These are phyloP conservation scores for Penicillium sp. DNA, from an alignment of 2,329 filamentous ascomycete genomes.

Conservation along the genomic window DNA sequence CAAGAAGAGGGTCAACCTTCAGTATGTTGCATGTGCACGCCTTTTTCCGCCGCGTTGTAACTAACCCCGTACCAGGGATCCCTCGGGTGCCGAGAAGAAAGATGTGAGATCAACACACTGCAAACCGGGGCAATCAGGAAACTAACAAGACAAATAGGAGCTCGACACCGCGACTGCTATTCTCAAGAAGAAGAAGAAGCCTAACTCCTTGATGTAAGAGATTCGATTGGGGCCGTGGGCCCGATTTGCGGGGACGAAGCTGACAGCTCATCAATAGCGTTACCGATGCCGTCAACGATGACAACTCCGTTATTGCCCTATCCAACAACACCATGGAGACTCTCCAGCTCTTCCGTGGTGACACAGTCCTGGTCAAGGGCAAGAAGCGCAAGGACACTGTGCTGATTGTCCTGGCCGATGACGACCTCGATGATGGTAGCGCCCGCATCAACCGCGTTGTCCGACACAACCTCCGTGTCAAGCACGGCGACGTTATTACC, in stretches of 20 bases:
- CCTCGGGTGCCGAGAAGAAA: conserved; percentile 84
- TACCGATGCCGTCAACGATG: conserved; percentile 97
- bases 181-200: conserved; percentile 99
- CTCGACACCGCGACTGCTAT: conserved; percentile 95
- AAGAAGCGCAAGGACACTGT: conserved; percentile 99
- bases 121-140: conserved; percentile 8
- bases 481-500: conserved; percentile 97
- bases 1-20: conserved; percentile 81
- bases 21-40: conserved; percentile 55
- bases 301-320: conserved; percentile 98
- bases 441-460: conserved; percentile 98
- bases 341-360: conserved; percentile 96
- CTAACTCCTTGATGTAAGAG: conserved; percentile 92
- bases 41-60: neutral
- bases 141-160: conserved; percentile 53
- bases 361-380: conserved; percentile 96
- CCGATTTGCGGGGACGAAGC: conserved; percentile 14
- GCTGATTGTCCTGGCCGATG: conserved; percentile 93
- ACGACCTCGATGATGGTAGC: conserved; percentile 95
- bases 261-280: conserved; percentile 61
- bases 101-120: conserved; percentile 54
- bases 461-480: conserved; percentile 95
- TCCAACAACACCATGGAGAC: conserved; percentile 99
- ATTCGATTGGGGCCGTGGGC: neutral
- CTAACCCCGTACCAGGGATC: conserved; percentile 60